These are phyloP conservation scores for Tulasnella sp. DNA, from an alignment of 768 basidiomycete genomes.

Conservation along the genomic window DNA sequence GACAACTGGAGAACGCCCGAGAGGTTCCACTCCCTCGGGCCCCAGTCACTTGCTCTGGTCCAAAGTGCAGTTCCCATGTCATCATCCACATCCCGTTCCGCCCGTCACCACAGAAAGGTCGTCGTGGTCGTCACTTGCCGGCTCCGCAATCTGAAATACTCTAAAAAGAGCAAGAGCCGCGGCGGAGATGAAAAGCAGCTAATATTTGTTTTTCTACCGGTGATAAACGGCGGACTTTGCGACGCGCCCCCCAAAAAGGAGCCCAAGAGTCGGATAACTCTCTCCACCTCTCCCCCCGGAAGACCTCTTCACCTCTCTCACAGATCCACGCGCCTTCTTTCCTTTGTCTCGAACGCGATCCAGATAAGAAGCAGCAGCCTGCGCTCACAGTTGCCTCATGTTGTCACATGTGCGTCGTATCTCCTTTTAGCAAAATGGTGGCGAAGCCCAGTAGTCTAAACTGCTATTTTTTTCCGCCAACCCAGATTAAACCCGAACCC, in stretches of 20 bases:
- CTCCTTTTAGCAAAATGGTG: not conserved
- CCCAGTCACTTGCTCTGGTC: not conserved
- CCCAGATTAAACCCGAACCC: constrained; percentile 32
- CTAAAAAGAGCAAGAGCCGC: not conserved
- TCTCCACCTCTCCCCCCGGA: not conserved
- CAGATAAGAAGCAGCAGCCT: not conserved
- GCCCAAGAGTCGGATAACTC: not conserved
- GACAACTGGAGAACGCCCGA: not conserved
- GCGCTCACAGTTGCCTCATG: not conserved
- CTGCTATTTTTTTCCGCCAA: not conserved
- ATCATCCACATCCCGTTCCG: too few species aligned
- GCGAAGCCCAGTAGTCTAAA: not conserved
- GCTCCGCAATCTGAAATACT: not conserved
- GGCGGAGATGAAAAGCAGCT: not conserved
- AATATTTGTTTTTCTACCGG: not conserved
- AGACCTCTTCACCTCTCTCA: not conserved
- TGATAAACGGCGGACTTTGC: not conserved
- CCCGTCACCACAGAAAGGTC: too few species aligned
- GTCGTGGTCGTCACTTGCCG: not conserved
- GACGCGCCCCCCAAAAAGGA: not conserved
- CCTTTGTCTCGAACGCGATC: not conserved
- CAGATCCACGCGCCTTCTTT: not conserved
- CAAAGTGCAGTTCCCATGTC: not conserved
- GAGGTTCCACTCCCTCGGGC: not conserved
- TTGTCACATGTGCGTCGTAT: not conserved